Evolutionary conservation across 495 filamentous ascomycete species (phyloP).

Genomic region (Cercophora samala): DNA sequence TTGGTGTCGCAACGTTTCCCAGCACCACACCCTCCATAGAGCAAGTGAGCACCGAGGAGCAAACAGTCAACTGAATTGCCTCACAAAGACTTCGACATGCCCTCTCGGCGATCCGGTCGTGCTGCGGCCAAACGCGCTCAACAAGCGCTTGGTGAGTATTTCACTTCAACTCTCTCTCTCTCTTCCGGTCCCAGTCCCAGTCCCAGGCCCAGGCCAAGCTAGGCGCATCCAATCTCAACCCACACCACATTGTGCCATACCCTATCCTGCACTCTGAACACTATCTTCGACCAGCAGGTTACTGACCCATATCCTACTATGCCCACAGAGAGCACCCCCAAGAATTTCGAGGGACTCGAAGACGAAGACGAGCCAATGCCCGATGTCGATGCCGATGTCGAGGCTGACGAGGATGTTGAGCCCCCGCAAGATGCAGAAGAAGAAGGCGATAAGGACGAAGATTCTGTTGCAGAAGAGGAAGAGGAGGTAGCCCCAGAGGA

Average conservation of each 20-base stretch:
- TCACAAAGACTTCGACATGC: constrained; percentile 20
- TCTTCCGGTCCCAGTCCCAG: neutral
- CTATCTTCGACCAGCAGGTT: neutral
- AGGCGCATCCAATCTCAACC: neutral
- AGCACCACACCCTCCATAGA: neutral
- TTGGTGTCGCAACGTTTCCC: neutral
- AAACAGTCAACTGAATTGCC: neutral
- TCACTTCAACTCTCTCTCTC: neutral
- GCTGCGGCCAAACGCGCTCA: constrained; percentile 36
- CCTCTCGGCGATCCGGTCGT: constrained; percentile 32
- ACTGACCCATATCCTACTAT: constrained; percentile 17
- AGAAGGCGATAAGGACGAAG: constrained; percentile 37
- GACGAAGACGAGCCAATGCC: constrained; percentile 52
- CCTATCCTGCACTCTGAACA: too few species aligned
- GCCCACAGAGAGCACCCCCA: constrained; percentile 50
- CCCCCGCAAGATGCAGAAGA: constrained; percentile 34
- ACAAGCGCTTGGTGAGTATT: constrained; percentile 30
- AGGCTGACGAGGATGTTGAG: constrained; percentile 37
- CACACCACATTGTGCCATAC: too few species aligned
- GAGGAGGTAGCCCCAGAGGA: constrained; percentile 41
- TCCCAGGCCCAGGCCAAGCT: neutral
- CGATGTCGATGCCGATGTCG: constrained; percentile 33
- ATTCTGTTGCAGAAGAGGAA: constrained; percentile 41
- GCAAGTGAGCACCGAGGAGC: neutral
- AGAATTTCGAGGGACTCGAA: constrained; percentile 46